These are phyloP conservation scores for Trichoderma gamsii DNA, from an alignment of 495 filamentous ascomycete species.

Conservation along the genomic window DNA sequence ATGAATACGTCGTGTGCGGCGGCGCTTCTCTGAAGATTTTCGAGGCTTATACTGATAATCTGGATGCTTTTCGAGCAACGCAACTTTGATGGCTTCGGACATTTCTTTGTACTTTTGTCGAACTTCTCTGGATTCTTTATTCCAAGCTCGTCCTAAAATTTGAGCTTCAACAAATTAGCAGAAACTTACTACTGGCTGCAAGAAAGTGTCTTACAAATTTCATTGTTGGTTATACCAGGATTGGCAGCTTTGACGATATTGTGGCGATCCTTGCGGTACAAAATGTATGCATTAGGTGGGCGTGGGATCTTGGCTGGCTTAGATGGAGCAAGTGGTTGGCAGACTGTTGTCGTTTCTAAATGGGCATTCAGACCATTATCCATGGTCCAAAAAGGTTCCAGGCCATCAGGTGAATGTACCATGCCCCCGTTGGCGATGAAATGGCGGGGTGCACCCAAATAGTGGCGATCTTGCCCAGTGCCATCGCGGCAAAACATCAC, in stretches of 20 bases:
- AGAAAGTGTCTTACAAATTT: not conserved
- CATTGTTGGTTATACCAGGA: not conserved
- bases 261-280: slow-evolving; percentile 2
- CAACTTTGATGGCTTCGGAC: not conserved
- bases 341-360: not conserved
- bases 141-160: slow-evolving; percentile 8
- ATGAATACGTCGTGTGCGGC: not conserved
- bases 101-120: not conserved
- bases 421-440: not conserved
- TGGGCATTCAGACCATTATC: not conserved
- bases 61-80: slow-evolving; percentile 2
- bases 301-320: not conserved
- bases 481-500: not conserved
- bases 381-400: not conserved
- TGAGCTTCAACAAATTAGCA: not conserved
- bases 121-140: not conserved
- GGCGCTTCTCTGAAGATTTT: not conserved
- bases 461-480: not conserved
- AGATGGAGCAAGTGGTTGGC: not conserved
- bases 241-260: not conserved
- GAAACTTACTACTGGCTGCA: not conserved
- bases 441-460: not conserved
- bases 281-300: not conserved
- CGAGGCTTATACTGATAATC: slow-evolving; percentile 1
- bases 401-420: not conserved